Conservation (phyloP, 805 yeast genomes). For the Candida argentea region DNA sequence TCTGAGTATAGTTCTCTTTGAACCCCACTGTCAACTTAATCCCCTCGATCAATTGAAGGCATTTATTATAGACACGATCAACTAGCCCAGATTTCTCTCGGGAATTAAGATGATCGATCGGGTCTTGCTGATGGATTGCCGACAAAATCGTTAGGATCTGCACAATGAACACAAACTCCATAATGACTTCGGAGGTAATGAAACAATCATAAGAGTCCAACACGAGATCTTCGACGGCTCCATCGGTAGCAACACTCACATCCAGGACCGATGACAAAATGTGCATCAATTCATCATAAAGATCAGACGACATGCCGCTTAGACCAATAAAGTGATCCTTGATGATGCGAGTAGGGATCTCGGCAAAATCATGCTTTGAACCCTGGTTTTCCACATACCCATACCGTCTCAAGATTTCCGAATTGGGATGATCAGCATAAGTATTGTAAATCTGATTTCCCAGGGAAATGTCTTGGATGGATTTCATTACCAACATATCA, state of each 20-base stretch:
- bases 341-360: constrained; percentile 41
- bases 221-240: constrained; percentile 30
- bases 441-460: constrained; percentile 81
- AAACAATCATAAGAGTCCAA: constrained; percentile 57
- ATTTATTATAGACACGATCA: constrained; percentile 45
- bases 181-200: constrained; percentile 42
- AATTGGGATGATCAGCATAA: constrained; percentile 83
- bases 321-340: constrained; percentile 22
- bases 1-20: constrained; percentile 17
- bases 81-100: constrained; percentile 23
- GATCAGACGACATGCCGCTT: constrained; percentile 10
- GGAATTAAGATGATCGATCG: constrained; percentile 9
- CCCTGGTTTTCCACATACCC: constrained; percentile 79
- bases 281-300: constrained; percentile 27
- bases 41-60: constrained; percentile 49
- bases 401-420: constrained; percentile 83
- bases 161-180: constrained; percentile 47
- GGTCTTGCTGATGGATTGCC: constrained; percentile 13
- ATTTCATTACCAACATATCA: constrained; percentile 55
- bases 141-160: constrained; percentile 37
- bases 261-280: constrained; percentile 14
- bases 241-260: constrained; percentile 25
- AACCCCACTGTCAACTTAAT: constrained; percentile 35
- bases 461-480: constrained; percentile 45
- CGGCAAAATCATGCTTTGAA: constrained; percentile 74